Conservation (phyloP, 1,284 basidiomycete species). For the Termitomyces sp. region DNA sequence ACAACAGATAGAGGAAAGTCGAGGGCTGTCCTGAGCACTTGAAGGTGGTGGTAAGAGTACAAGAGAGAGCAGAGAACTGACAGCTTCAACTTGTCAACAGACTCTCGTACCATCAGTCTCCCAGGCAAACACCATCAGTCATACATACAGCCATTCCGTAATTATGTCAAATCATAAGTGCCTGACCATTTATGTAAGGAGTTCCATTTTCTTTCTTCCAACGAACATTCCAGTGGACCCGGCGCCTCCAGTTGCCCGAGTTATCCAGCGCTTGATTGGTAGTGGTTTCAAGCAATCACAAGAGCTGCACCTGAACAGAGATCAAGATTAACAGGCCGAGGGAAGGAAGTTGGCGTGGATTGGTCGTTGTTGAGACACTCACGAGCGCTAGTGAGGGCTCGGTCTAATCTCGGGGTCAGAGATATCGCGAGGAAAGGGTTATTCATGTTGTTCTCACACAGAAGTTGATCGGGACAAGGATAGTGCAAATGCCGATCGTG, state of each 20-base stretch:
- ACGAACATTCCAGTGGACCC: background rate
- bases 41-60: background rate
- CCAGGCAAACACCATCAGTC: background rate
- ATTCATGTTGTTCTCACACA: no score
- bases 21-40: background rate
- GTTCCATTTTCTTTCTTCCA: background rate
- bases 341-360: no score
- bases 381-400: no score
- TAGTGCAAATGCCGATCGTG: no score
- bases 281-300: background rate
- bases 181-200: background rate
- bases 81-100: background rate
- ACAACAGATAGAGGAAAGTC: background rate
- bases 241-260: background rate
- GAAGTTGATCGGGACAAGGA: no score
- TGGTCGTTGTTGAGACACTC: no score
- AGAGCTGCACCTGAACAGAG: no score
- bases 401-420: no score
- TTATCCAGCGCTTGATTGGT: no score
- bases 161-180: background rate
- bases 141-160: background rate
- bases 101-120: background rate
- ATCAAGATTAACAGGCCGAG: no score
- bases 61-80: background rate
- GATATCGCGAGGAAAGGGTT: no score